Evolutionary conservation across 1,139 yeast species (phyloP).

Genomic region (Pneumocystis wakefieldiae): DNA sequence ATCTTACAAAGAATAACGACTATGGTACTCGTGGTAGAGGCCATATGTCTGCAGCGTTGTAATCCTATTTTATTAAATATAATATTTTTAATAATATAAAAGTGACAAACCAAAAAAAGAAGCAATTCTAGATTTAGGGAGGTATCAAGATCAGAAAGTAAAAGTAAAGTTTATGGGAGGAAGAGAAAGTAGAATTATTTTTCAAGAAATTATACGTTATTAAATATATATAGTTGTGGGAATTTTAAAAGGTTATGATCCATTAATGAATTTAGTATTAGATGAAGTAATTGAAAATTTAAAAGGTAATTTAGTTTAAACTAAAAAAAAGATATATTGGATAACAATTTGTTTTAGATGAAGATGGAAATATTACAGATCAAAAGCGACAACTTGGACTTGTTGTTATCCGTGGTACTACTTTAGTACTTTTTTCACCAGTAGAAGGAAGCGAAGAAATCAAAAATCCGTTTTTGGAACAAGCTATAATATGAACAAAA

Average conservation of each 20-base stretch:
- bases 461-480: conserved; percentile 45
- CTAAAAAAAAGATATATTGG: neutral
- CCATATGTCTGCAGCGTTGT: neutral
- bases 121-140: conserved; percentile 70
- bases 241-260: conserved; percentile 73
- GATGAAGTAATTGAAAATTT: conserved; percentile 65
- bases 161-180: conserved; percentile 83
- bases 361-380: conserved; percentile 38
- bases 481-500: conserved; percentile 2
- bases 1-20: neutral
- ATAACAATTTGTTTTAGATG: conserved; percentile 17
- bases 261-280: conserved; percentile 79
- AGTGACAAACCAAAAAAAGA: conserved; percentile 37
- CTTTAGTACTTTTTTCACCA: conserved; percentile 67
- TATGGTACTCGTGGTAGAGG: neutral
- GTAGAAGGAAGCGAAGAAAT: conserved; percentile 68
- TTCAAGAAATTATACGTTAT: neutral
- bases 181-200: conserved; percentile 31
- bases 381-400: conserved; percentile 53
- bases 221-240: conserved; percentile 41
- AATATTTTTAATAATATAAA: conserved; percentile 17
- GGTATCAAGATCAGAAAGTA: conserved; percentile 58
- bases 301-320: conserved; percentile 32
- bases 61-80: neutral
- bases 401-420: conserved; percentile 79